Evolutionary conservation across 495 filamentous ascomycete species (phyloP).

Genomic region (Sabuloglossum arenarium): DNA sequence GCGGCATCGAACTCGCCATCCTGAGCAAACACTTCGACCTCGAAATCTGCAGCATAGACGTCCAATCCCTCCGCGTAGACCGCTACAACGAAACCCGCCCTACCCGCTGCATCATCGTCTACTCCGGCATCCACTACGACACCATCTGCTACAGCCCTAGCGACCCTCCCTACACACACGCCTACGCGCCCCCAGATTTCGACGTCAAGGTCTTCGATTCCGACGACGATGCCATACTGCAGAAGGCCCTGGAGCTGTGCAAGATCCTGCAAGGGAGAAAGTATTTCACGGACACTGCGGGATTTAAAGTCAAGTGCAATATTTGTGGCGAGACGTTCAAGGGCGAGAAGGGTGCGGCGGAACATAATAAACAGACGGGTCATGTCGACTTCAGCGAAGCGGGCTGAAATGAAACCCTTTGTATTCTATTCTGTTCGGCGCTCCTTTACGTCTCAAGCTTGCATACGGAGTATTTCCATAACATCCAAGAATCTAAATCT

Average conservation of each 20-base stretch:
- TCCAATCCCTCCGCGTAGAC: slow-evolving; percentile 45
- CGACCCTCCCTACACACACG: slow-evolving; percentile 31
- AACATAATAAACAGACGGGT: slow-evolving; percentile 44
- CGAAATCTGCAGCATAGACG: slow-evolving; percentile 74
- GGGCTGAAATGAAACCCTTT: neutral
- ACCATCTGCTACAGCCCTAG: slow-evolving; percentile 57
- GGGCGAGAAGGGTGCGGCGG: slow-evolving; percentile 47
- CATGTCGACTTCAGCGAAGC: slow-evolving; percentile 59
- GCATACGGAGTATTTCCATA: no score
- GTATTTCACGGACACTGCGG: slow-evolving; percentile 81
- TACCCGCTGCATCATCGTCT: slow-evolving; percentile 63
- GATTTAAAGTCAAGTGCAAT: slow-evolving; percentile 68
- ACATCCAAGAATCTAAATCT: no score
- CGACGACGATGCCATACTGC: slow-evolving; percentile 43
- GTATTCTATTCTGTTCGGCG: no score
- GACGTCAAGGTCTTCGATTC: slow-evolving; percentile 65
- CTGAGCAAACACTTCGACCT: slow-evolving; percentile 68
- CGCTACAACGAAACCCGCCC: slow-evolving; percentile 60
- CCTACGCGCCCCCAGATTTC: slow-evolving; percentile 40
- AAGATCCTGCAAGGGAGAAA: slow-evolving; percentile 45
- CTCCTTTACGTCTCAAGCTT: no score
- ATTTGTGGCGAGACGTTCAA: slow-evolving; percentile 47
- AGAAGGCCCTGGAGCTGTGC: slow-evolving; percentile 51
- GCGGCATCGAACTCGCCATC: slow-evolving; percentile 74
- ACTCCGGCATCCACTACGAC: slow-evolving; percentile 92